Conservation (phyloP, 371 early-diverging fungal species). For the Capillidium heterosporum region DNA sequence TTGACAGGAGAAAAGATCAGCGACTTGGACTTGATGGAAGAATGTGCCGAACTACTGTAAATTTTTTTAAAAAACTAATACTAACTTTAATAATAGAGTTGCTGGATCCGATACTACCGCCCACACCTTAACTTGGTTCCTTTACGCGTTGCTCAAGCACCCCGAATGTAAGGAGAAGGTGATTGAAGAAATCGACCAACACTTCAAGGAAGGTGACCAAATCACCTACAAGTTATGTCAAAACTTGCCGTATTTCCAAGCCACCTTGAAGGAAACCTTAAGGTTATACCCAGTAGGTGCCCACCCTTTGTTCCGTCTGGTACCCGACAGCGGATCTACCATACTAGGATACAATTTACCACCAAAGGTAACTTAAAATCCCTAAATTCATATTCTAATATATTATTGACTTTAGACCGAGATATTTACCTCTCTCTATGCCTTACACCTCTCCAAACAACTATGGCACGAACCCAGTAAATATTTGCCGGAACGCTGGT, state of each 20-base stretch:
- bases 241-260: not conserved
- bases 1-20: not conserved
- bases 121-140: not conserved
- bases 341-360: not conserved
- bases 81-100: not conserved
- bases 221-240: not conserved
- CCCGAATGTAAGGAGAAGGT: not conserved
- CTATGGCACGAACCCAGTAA: not conserved
- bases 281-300: not conserved
- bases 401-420: not conserved
- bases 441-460: not conserved
- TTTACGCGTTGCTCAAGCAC: not conserved
- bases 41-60: not conserved
- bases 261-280: not conserved
- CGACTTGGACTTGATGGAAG: not conserved
- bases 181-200: not conserved
- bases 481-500: not conserved
- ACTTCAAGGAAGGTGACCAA: not conserved
- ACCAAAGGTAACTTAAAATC: not conserved
- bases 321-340: not conserved
- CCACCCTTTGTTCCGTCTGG: not conserved
- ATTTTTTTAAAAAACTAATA: not conserved
- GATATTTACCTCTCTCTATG: not conserved
- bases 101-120: not conserved
- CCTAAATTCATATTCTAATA: not conserved